These are phyloP conservation scores for Komagataella pseudopastoris DNA, from an alignment of 805 yeast genomes.

Conservation along the genomic window DNA sequence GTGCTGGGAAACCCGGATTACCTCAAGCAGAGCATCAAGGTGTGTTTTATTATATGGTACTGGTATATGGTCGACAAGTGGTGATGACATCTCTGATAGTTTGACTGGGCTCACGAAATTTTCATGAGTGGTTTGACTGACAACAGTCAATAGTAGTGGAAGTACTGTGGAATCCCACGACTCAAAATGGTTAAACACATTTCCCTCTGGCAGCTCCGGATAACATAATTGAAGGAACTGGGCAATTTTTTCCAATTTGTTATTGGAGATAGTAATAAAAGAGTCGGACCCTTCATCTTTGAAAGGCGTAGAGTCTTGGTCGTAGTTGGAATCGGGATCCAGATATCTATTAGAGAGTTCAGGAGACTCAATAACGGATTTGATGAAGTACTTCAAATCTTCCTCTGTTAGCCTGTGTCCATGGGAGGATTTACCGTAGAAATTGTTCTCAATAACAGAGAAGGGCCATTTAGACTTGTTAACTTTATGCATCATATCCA, in stretches of 20 bases:
- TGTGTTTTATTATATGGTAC: not conserved
- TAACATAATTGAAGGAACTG: not conserved
- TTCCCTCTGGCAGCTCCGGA: not conserved
- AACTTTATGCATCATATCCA: not conserved
- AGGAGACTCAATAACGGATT: conserved; percentile 13
- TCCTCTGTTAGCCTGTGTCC: conserved; percentile 12
- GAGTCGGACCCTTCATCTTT: not conserved
- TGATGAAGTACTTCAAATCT: conserved; percentile 9
- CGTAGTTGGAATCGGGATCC: not conserved
- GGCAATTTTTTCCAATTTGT: not conserved
- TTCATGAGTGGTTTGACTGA: not conserved
- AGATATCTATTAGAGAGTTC: conserved; percentile 10
- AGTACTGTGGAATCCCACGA: not conserved
- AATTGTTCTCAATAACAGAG: conserved; percentile 8
- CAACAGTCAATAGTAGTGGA: not conserved
- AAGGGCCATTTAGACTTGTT: conserved; percentile 1
- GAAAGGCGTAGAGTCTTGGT: not conserved
- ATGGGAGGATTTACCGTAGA: conserved; percentile 14
- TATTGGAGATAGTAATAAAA: not conserved
- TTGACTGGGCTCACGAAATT: not conserved
- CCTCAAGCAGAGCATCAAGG: not conserved
- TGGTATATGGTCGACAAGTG: not conserved
- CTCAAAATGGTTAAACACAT: not conserved
- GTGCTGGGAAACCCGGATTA: not conserved
- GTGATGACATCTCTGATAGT: not conserved